A percentile compares a stretch with the other conserved stretches of the same genome.
These are phyloP conservation scores for Cladobotryum protrusum DNA, from an alignment of 2,329 filamentous ascomycete species.

Conservation along the genomic window DNA sequence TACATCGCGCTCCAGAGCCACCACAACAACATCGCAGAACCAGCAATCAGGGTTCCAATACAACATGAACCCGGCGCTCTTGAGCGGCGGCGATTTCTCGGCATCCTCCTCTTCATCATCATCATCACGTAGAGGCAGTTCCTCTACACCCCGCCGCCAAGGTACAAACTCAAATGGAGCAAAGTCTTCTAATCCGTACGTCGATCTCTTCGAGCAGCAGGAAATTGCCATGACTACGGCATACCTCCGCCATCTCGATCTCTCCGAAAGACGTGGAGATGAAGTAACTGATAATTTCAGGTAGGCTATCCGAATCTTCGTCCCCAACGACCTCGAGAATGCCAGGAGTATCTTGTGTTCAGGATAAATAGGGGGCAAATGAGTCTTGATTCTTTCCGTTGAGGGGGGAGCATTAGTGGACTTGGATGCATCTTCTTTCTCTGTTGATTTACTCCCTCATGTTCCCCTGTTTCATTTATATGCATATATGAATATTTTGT, in stretches of 20 bases:
- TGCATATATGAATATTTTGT: neutral
- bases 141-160: slow-evolving; percentile 15
- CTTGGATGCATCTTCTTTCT: neutral
- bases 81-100: slow-evolving; percentile 17
- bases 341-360: neutral
- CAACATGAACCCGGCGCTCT: slow-evolving; percentile 13
- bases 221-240: slow-evolving; percentile 25
- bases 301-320: slow-evolving; percentile 17
- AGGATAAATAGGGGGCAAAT: neutral
- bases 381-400: too few species aligned
- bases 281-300: slow-evolving; percentile 26
- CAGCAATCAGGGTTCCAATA: slow-evolving; percentile 12
- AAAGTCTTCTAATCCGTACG: slow-evolving; percentile 21
- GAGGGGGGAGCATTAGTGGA: too few species aligned
- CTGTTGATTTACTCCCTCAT: neutral
- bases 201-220: slow-evolving; percentile 24
- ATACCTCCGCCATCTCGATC: slow-evolving; percentile 24
- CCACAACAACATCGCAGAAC: neutral
- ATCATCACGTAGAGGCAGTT: neutral
- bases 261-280: slow-evolving; percentile 15
- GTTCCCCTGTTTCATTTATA: neutral
- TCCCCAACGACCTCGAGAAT: slow-evolving; percentile 1
- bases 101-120: neutral
- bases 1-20: too few species aligned
- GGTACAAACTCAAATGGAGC: too few species aligned